Evolutionary conservation across 768 basidiomycete species (phyloP).

Genomic region (Tubosaeta brunneosetosa): DNA sequence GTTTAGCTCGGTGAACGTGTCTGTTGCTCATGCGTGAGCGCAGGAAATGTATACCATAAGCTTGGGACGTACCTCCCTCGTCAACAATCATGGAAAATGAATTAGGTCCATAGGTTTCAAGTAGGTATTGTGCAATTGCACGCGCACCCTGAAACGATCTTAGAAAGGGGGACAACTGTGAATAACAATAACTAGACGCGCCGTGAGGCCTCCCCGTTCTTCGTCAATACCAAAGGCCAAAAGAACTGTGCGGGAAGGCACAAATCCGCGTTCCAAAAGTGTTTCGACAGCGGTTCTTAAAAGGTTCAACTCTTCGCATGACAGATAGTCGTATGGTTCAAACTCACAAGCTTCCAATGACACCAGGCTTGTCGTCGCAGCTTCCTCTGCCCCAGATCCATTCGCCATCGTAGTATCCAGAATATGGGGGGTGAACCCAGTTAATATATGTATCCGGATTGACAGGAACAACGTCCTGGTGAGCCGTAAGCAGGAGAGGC

Average conservation of each 20-base stretch:
- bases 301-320: not conserved
- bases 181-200: constrained; percentile 10
- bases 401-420: constrained; percentile 41
- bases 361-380: constrained; percentile 40
- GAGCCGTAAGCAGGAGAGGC: constrained; percentile 50
- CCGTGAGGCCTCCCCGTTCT: constrained; percentile 37
- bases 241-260: constrained; percentile 27
- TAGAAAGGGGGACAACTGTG: not conserved
- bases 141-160: constrained; percentile 35
- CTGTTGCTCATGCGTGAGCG: constrained; percentile 10
- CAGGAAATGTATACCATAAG: too few species aligned
- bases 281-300: constrained; percentile 25
- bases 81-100: constrained; percentile 52
- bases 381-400: constrained; percentile 48
- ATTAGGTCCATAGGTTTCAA: constrained; percentile 43
- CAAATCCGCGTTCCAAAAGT: constrained; percentile 25
- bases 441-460: constrained; percentile 39
- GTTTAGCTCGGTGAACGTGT: constrained; percentile 24
- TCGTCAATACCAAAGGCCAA: constrained; percentile 43
- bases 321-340: not conserved
- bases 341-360: constrained; percentile 34
- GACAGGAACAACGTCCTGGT: constrained; percentile 50
- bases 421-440: constrained; percentile 49
- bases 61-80: constrained; percentile 42
- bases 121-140: constrained; percentile 35